A percentile compares a stretch with the other conserved stretches of the same genome.
These are phyloP conservation scores for Trichoderma hamatum DNA, from an alignment of 2,329 filamentous ascomycete species.

Conservation along the genomic window DNA sequence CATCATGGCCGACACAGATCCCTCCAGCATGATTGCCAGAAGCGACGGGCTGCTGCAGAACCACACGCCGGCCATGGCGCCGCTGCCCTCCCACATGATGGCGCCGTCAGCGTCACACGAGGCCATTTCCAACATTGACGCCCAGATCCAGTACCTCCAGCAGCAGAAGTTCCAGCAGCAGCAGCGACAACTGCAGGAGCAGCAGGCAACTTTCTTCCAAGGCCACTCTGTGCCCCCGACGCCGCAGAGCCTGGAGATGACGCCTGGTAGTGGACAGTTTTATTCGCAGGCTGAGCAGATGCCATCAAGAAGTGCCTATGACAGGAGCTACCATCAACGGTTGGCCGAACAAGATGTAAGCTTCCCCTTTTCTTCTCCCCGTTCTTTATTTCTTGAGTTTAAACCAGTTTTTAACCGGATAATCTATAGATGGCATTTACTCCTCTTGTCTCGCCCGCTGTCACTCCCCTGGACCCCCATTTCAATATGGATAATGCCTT, in stretches of 20 bases:
- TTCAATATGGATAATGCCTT: constrained; percentile 64
- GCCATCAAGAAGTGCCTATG: constrained; percentile 63
- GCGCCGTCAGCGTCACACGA: constrained; percentile 49
- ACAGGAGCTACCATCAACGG: constrained; percentile 64
- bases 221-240: constrained; percentile 73
- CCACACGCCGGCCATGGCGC: constrained; percentile 53
- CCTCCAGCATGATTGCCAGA: constrained; percentile 37
- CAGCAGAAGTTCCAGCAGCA: constrained; percentile 66
- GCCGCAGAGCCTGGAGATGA: constrained; percentile 78
- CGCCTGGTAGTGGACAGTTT: constrained; percentile 59
- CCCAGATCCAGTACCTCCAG: constrained; percentile 67
- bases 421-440: constrained; percentile 69
- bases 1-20: constrained; percentile 42
- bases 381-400: neutral
- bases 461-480: constrained; percentile 75
- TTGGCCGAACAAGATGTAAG: constrained; percentile 69
- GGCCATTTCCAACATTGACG: constrained; percentile 62
- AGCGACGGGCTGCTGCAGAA: constrained; percentile 46
- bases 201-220: constrained; percentile 59
- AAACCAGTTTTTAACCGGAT: neutral
- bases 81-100: constrained; percentile 52
- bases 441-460: constrained; percentile 80
- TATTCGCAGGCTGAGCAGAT: constrained; percentile 61
- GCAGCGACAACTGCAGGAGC: constrained; percentile 60
- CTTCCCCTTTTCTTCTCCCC: no score